Conservation (phyloP, 345 rosid genomes). For the Salix viminalis region DNA sequence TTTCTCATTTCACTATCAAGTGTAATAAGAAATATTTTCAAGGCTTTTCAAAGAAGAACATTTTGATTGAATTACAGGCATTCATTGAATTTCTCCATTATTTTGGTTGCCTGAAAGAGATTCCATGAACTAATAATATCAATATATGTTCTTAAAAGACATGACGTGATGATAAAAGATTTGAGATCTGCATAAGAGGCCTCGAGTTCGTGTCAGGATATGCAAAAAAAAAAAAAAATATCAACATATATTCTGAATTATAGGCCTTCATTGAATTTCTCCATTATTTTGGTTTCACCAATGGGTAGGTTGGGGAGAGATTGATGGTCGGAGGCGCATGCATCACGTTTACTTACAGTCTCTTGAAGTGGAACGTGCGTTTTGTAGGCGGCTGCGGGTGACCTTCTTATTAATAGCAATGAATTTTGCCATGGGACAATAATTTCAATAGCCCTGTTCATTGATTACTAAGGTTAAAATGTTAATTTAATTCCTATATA, state of each 20-base stretch:
- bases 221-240: no score
- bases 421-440: not conserved
- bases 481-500: no score
- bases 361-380: not conserved
- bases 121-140: no score
- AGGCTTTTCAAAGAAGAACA: not conserved
- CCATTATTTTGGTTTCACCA: not conserved
- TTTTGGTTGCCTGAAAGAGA: no score
- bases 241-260: not conserved
- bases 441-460: not conserved
- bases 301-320: no score
- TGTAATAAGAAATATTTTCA: not conserved
- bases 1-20: not conserved
- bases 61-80: not conserved
- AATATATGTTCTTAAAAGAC: no score
- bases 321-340: not conserved
- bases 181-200: no score
- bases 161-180: no score
- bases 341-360: not conserved
- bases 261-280: not conserved
- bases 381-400: not conserved
- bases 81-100: no score
- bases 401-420: not conserved
- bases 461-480: not conserved
- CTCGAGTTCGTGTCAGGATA: no score